phyloP scores from a whole-genome alignment of 306 rosid species.

The Ceratonia siliqua region DNA sequence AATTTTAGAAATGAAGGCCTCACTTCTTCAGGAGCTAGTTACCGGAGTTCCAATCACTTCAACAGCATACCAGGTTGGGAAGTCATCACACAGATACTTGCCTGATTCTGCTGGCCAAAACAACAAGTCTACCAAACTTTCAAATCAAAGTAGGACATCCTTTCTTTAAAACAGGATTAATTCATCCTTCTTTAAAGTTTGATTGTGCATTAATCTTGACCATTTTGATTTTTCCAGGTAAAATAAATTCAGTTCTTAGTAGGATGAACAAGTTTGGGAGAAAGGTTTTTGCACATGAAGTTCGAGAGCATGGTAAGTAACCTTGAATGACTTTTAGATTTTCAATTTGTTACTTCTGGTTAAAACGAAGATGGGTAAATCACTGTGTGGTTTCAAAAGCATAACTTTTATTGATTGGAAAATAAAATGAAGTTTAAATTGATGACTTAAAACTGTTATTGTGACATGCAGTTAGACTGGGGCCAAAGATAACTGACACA shows the following conservation, averaged over 20 bases:
- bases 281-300: slow-evolving; percentile 29
- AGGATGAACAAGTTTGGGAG: slow-evolving; percentile 30
- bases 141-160: slow-evolving; percentile 29
- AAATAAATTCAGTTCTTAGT: slow-evolving; percentile 25
- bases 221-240: slow-evolving; percentile 27
- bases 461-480: slow-evolving; percentile 48
- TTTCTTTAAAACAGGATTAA: neutral
- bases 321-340: neutral
- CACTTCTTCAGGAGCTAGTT: slow-evolving; percentile 44
- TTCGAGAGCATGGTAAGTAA: slow-evolving; percentile 32
- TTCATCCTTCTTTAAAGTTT: neutral
- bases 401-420: neutral
- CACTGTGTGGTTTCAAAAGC: neutral
- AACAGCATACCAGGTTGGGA: slow-evolving; percentile 14
- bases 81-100: slow-evolving; percentile 12
- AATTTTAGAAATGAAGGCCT: slow-evolving; percentile 35
- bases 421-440: neutral
- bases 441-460: neutral
- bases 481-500: slow-evolving; percentile 52
- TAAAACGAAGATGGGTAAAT: too few relatives aligned
- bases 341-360: too few relatives aligned
- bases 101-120: slow-evolving; percentile 22
- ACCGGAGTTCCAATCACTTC: slow-evolving; percentile 42
- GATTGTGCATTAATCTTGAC: neutral
- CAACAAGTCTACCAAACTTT: neutral